Evolutionary conservation across 495 filamentous ascomycete species (phyloP), one percentile per base, ranked within the genome.

Genomic region (Penicillium bialowiezense): DNA sequence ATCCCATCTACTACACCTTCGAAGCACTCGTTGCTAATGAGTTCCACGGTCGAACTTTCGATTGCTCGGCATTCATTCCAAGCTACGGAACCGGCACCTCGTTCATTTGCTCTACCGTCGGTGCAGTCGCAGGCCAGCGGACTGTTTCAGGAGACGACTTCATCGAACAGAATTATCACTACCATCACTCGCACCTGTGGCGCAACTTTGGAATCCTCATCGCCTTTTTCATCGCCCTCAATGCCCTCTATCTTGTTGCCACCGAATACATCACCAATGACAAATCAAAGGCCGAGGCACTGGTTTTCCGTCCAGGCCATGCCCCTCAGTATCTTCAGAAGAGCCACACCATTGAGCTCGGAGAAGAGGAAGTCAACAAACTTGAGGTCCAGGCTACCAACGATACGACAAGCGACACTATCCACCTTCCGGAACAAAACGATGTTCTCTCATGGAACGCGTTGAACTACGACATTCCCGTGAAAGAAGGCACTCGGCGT

Each of bases 361-460:
- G 55, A 12, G 18, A 14, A 9, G 18, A 44, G 13, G 44, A 50
- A 38, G 17, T 46, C 7, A 55, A 40, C 9, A 54, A 47, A 29
- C 50, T 55, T 20, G 56, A 58, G 52, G 13, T 60, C 12, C 51
- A 60, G 12, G 24, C 21, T 0, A 59, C 51, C 2, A 54, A 52
- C 54, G 43, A 69, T 58, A 51, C 21, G 0, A 59, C 51, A 1
- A 54, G 50, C 54, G 43, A 69, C 59, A 51, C 64, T 49, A 60
- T 55, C 9, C 68, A 67, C 38, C 53, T 75, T 68, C 48, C 82
- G 76, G 57, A 76, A 6, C 69, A 72, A 38, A 67, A 44, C 8
- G 84, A 83, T 43, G 78, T 91, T 26, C 78, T 91, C 44, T 85
- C 85, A 1, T 91, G 85, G 85, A 81, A 84, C 55, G 70, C 80